These are phyloP conservation scores for Neurospora terricola DNA, from an alignment of 495 filamentous ascomycete species.

Conservation along the genomic window DNA sequence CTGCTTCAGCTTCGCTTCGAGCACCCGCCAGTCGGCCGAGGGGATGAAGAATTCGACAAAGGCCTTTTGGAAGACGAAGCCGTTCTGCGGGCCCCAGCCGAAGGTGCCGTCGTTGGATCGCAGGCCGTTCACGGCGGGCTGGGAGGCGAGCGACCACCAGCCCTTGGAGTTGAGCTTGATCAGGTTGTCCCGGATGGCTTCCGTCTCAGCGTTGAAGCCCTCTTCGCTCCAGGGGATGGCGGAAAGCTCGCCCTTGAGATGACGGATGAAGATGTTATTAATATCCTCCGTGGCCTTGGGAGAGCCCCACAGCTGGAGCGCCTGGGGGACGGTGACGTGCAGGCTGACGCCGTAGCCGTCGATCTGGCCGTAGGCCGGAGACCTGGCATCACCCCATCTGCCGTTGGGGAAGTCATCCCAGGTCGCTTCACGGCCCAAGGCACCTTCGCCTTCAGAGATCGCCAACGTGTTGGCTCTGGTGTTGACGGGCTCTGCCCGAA, in stretches of 20 bases:
- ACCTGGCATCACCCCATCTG: constrained; percentile 86
- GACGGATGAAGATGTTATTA: constrained; percentile 63
- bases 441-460: constrained; percentile 84
- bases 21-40: constrained; percentile 51
- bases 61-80: constrained; percentile 96
- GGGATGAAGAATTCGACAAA: constrained; percentile 95
- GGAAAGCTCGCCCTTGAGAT: constrained; percentile 63
- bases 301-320: constrained; percentile 72
- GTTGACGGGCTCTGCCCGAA: constrained; percentile 49
- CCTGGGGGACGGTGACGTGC: constrained; percentile 69
- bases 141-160: constrained; percentile 96
- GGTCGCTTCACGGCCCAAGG: constrained; percentile 88
- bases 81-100: constrained; percentile 87
- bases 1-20: constrained; percentile 50
- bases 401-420: constrained; percentile 99
- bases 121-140: constrained; percentile 84
- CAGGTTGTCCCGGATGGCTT: constrained; percentile 63
- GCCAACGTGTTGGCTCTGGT: constrained; percentile 72
- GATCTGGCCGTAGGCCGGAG: constrained; percentile 87
- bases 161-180: constrained; percentile 67
- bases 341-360: constrained; percentile 90
- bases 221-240: constrained; percentile 92
- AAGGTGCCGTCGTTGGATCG: constrained; percentile 67
- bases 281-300: constrained; percentile 62
- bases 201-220: constrained; percentile 74